Conservation (phyloP, 2,329 filamentous ascomycete genomes). For the Pseudogymnoascus sp. region DNA sequence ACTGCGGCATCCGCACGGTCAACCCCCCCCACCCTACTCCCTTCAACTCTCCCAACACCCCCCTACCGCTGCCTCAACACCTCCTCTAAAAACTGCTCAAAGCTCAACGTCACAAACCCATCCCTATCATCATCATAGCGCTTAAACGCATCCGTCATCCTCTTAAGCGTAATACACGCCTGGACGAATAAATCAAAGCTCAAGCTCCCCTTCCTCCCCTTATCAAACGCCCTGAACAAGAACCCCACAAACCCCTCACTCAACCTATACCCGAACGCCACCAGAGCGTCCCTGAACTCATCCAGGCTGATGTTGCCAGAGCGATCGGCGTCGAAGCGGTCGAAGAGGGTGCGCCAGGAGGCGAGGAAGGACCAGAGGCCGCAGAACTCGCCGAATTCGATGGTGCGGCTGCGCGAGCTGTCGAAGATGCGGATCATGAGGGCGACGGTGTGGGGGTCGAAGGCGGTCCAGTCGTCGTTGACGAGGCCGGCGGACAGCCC, state of each 20-base stretch:
- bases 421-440: slow-evolving; percentile 99
- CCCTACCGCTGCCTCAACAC: slow-evolving; percentile 54
- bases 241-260: slow-evolving; percentile 76
- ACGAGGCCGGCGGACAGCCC: slow-evolving; percentile 88
- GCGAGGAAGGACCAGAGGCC: slow-evolving; percentile 94
- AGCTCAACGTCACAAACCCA: slow-evolving; percentile 80
- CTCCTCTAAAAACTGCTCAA: slow-evolving; percentile 73
- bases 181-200: slow-evolving; percentile 97
- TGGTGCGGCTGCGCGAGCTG: slow-evolving; percentile 77
- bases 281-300: slow-evolving; percentile 85
- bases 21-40: background rate
- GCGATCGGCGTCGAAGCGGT: slow-evolving; percentile 85
- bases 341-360: slow-evolving; percentile 89
- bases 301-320: slow-evolving; percentile 78
- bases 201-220: slow-evolving; percentile 62
- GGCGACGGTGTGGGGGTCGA: slow-evolving; percentile 86
- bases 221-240: slow-evolving; percentile 86
- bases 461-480: slow-evolving; percentile 92
- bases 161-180: slow-evolving; percentile 90
- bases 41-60: background rate
- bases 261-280: slow-evolving; percentile 89
- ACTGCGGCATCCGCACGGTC: background rate
- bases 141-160: slow-evolving; percentile 99
- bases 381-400: slow-evolving; percentile 94
- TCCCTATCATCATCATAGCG: slow-evolving; percentile 96